phyloP scores from a whole-genome alignment of 352 stramenopile genomes.

The Globisporangium orthogonon region DNA sequence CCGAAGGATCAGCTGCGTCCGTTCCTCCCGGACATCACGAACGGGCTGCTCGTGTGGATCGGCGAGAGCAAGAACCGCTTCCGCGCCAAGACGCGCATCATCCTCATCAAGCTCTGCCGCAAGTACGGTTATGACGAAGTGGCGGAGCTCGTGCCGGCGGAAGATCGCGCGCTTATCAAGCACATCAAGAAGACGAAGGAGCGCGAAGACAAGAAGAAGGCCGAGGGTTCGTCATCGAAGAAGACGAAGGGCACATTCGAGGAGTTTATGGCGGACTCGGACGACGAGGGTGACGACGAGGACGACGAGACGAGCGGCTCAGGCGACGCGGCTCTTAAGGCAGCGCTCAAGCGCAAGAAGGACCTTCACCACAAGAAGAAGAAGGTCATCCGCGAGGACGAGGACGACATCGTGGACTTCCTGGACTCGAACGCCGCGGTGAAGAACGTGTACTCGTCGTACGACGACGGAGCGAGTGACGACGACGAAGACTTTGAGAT shows the following conservation, averaged over 20 bases:
- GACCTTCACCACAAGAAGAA: conserved; percentile 62
- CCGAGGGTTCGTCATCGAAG: conserved; percentile 49
- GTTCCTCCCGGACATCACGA: conserved; percentile 90
- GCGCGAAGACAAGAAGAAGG: conserved; percentile 86
- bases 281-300: conserved; percentile 73
- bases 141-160: conserved; percentile 82
- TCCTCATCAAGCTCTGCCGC: conserved; percentile 93
- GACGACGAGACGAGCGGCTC: conserved; percentile 30
- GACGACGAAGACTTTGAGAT: conserved; percentile 89
- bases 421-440: conserved; percentile 86
- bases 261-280: conserved; percentile 77
- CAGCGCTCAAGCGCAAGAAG: conserved; percentile 76
- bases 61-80: conserved; percentile 95
- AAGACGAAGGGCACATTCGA: conserved; percentile 55
- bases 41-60: conserved; percentile 90
- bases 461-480: conserved; percentile 43
- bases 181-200: conserved; percentile 96
- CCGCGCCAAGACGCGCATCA: conserved; percentile 93
- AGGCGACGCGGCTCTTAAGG: conserved; percentile 68
- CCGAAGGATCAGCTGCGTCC: conserved; percentile 83
- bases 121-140: conserved; percentile 92
- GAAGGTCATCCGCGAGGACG: conserved; percentile 72
- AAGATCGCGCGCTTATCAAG: conserved; percentile 89
- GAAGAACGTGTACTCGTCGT: conserved; percentile 77
- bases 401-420: conserved; percentile 92